A percentile compares a stretch with the other conserved stretches of the same genome.
phyloP scores from a whole-genome alignment of 805 yeast species.

The Ogataea wickerhamii region DNA sequence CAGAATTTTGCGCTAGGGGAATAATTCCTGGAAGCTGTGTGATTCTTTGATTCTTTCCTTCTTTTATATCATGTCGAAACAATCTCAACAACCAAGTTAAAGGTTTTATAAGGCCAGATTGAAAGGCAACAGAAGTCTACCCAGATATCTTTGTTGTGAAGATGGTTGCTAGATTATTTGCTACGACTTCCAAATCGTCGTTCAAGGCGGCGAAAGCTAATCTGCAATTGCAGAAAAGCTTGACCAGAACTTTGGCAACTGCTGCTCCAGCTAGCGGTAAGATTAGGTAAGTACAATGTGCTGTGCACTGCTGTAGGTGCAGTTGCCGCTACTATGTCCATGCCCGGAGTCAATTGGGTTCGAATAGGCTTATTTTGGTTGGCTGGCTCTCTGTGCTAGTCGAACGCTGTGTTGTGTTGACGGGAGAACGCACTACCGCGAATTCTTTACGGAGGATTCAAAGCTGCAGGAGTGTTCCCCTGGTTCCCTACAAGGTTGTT shows the following conservation, averaged over 20 bases:
- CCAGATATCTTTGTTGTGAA: slow-evolving; percentile 11
- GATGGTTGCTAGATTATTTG: slow-evolving; percentile 52
- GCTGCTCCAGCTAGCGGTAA: slow-evolving; percentile 78
- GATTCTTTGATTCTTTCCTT: slow-evolving; percentile 6
- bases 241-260: slow-evolving; percentile 77
- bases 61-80: neutral
- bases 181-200: slow-evolving; percentile 76
- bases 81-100: neutral
- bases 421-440: too few relatives aligned
- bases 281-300: slow-evolving; percentile 65
- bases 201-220: slow-evolving; percentile 85
- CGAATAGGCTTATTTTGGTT: too few relatives aligned
- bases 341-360: too few relatives aligned
- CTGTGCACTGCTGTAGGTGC: too few relatives aligned
- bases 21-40: slow-evolving; percentile 1
- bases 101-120: slow-evolving; percentile 2
- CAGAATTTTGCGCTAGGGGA: neutral
- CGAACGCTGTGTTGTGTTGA: too few relatives aligned
- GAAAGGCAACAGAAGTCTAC: slow-evolving; percentile 2
- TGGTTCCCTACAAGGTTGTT: too few relatives aligned
- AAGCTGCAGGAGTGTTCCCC: too few relatives aligned
- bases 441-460: too few relatives aligned
- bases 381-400: too few relatives aligned
- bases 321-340: too few relatives aligned
- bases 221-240: slow-evolving; percentile 67